Conservation (phyloP, 2,329 filamentous ascomycete species). For the Fusarium algeriense region DNA sequence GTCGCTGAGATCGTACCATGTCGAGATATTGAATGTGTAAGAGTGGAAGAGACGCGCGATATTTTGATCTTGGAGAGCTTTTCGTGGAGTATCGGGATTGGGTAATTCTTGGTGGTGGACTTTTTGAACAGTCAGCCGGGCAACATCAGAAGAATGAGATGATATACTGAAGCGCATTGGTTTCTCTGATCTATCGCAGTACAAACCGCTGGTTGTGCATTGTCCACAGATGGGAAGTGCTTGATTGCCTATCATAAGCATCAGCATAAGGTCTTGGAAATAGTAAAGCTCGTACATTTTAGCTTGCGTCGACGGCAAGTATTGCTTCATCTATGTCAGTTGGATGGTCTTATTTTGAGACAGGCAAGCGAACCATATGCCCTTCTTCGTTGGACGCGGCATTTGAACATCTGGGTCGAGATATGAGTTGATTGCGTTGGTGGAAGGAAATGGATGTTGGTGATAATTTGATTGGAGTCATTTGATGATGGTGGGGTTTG, state of each 20-base stretch:
- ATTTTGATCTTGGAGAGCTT: constrained; percentile 48
- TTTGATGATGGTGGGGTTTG: background rate
- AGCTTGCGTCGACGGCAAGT: constrained; percentile 55
- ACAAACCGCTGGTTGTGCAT: constrained; percentile 50
- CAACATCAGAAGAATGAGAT: background rate
- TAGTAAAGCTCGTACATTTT: constrained; percentile 46
- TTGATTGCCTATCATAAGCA: constrained; percentile 48
- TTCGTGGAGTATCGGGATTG: constrained; percentile 41
- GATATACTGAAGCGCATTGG: constrained; percentile 24
- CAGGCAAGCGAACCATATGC: constrained; percentile 22
- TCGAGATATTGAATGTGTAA: constrained; percentile 55
- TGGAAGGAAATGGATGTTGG: background rate
- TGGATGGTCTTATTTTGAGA: fast-evolving
- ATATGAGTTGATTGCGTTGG: background rate
- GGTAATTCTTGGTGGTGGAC: constrained; percentile 22
- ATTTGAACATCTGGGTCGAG: background rate
- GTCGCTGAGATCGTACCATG: constrained; percentile 64
- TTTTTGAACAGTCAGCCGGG: background rate
- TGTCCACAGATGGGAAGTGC: constrained; percentile 50
- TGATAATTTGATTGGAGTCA: background rate
- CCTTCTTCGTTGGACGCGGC: constrained; percentile 43
- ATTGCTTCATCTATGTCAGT: constrained; percentile 44
- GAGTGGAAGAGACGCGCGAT: constrained; percentile 55
- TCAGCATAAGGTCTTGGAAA: constrained; percentile 3
- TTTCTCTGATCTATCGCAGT: constrained; percentile 51